phyloP scores from a whole-genome alignment of 345 rosid species.

The Fremontodendron californicum region DNA sequence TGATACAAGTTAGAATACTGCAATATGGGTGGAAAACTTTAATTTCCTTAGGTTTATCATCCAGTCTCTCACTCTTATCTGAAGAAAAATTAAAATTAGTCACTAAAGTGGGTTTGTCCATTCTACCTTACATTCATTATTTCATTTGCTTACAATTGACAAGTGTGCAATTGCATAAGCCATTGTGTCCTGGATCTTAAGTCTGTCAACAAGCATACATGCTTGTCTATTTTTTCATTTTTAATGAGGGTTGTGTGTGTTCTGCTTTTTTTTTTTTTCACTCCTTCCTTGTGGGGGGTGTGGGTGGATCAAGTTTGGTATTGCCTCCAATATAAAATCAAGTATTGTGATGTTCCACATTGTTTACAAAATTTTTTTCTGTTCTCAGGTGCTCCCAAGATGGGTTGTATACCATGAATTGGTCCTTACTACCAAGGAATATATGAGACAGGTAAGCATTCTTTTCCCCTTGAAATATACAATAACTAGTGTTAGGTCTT shows the following conservation, averaged over 20 bases:
- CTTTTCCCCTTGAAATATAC: not conserved
- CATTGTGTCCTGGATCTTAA: not conserved
- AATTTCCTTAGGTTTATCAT: not conserved
- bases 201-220: not conserved
- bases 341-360: not conserved
- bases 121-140: not conserved
- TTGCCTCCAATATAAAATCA: not conserved
- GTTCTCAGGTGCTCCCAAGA: constrained; percentile 73
- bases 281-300: not conserved
- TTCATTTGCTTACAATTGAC: not conserved
- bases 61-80: not conserved
- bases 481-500: not conserved
- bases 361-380: not conserved
- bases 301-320: not conserved
- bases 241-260: not conserved
- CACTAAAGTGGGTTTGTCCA: not conserved
- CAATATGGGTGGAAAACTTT: not conserved
- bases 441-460: constrained; percentile 72
- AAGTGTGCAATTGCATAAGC: not conserved
- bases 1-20: not conserved
- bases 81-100: not conserved
- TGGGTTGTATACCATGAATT: constrained; percentile 93
- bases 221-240: not conserved
- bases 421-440: constrained; percentile 89
- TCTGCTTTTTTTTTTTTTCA: not conserved